phyloP scores from a whole-genome alignment of 1,139 yeast species.

The Geotrichum citri-aurantii region DNA sequence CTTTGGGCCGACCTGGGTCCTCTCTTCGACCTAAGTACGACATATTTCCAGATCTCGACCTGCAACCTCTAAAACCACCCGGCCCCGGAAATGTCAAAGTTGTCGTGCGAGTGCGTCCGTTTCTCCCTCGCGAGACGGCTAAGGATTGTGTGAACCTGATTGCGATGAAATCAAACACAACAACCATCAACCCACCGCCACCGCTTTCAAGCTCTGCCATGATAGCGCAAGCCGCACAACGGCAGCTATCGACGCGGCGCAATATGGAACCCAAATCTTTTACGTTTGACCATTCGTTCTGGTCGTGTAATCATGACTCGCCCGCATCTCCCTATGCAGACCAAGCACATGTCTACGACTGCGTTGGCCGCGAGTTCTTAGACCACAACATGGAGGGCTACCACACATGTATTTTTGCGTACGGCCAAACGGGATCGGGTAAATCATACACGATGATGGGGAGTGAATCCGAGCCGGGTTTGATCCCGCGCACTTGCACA shows the following conservation, averaged over 20 bases:
- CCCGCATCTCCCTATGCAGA: conserved; percentile 39
- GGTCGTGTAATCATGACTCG: conserved; percentile 44
- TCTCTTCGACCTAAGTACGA: conserved; percentile 2
- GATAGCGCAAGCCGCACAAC: conserved; percentile 10
- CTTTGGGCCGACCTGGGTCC: neutral
- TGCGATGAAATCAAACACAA: conserved; percentile 27
- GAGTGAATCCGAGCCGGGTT: conserved; percentile 44
- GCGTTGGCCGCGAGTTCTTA: conserved; percentile 54
- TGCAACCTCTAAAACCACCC: neutral
- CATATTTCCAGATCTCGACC: neutral
- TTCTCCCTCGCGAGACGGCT: conserved; percentile 31
- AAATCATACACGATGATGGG: conserved; percentile 78
- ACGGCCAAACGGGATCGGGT: conserved; percentile 76
- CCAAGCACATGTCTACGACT: conserved; percentile 47
- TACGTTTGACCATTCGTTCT: conserved; percentile 53
- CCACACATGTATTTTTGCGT: conserved; percentile 67
- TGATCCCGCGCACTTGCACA: conserved; percentile 54
- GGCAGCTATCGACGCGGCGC: conserved; percentile 17
- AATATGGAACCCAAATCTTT: conserved; percentile 37
- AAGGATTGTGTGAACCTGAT: conserved; percentile 27
- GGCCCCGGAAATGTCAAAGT: conserved; percentile 36
- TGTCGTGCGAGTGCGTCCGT: conserved; percentile 38
- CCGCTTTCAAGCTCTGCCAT: conserved; percentile 10
- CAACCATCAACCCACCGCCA: conserved; percentile 26
- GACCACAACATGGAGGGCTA: conserved; percentile 62